phyloP scores from a whole-genome alignment of 2,329 filamentous ascomycete species.

The Aspergillus sp. region DNA sequence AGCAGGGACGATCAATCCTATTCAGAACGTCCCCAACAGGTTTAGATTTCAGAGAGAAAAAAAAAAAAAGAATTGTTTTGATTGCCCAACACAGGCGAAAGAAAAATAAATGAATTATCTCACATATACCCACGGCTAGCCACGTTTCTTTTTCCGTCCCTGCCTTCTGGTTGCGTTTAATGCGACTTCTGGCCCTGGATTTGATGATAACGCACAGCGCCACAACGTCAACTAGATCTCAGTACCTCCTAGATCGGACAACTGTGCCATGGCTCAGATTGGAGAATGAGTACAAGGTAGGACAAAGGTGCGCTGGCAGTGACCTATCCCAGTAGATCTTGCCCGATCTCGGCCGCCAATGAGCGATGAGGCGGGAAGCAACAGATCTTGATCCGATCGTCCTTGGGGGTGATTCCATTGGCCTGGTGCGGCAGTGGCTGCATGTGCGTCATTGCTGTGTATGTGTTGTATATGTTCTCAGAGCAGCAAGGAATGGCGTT shows the following conservation, averaged over 20 bases:
- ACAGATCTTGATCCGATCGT: background rate
- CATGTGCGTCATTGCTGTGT: background rate
- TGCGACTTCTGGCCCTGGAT: background rate
- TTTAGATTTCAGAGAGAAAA: no score
- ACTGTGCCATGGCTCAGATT: background rate
- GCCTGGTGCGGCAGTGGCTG: background rate
- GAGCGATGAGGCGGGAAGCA: background rate
- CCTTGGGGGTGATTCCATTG: background rate
- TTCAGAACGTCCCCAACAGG: no score
- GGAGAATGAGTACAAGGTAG: background rate
- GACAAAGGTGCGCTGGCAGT: background rate
- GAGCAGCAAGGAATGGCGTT: background rate
- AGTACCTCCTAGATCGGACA: no score
- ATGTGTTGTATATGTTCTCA: background rate
- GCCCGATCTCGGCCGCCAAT: background rate
- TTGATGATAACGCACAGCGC: slow-evolving; percentile 21
- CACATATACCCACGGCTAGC: slow-evolving; percentile 29
- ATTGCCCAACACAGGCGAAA: slow-evolving; percentile 31
- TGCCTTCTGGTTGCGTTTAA: background rate
- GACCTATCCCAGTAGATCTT: background rate
- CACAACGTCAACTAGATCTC: slow-evolving; percentile 12
- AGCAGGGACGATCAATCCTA: no score
- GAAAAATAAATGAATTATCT: slow-evolving; percentile 11
- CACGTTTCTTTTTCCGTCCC: slow-evolving; percentile 14
- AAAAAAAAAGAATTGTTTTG: slow-evolving; percentile 13